These are phyloP conservation scores for Chlorophyllum brunneum DNA, from an alignment of 768 basidiomycete genomes.

Conservation along the genomic window DNA sequence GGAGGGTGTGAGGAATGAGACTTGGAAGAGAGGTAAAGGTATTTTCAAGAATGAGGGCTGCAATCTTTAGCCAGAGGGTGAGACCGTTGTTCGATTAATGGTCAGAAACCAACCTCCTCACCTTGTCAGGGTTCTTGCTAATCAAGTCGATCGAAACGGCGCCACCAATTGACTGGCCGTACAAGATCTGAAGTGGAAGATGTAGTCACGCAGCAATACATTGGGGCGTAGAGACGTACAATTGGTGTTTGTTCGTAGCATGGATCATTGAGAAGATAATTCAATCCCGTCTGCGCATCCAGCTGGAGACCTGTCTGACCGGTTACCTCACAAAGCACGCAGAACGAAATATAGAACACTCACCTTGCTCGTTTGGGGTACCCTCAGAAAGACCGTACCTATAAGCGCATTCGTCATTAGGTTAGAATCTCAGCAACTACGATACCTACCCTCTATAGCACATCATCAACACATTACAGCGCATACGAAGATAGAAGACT, in stretches of 20 bases:
- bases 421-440: neutral
- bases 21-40: slow-evolving; percentile 84
- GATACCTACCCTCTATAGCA: slow-evolving; percentile 86
- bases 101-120: slow-evolving; percentile 23
- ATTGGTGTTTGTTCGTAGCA: slow-evolving; percentile 62
- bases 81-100: neutral
- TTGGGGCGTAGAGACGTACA: slow-evolving; percentile 34
- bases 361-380: slow-evolving; percentile 79
- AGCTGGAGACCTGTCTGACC: slow-evolving; percentile 58
- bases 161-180: slow-evolving; percentile 88
- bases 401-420: neutral
- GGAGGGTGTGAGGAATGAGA: slow-evolving; percentile 79
- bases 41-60: slow-evolving; percentile 86
- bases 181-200: slow-evolving; percentile 49
- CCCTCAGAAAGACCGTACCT: slow-evolving; percentile 92
- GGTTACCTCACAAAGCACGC: neutral
- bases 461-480: slow-evolving; percentile 92
- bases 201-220: too few relatives aligned
- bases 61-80: slow-evolving; percentile 42
- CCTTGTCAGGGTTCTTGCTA: slow-evolving; percentile 68
- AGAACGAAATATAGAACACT: slow-evolving; percentile 7
- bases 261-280: slow-evolving; percentile 66
- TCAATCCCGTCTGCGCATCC: slow-evolving; percentile 81
- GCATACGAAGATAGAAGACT: slow-evolving; percentile 76
- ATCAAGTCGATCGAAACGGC: slow-evolving; percentile 90